phyloP scores from a whole-genome alignment of 164 flowering plant genomes.

The Cinnamomum chago region DNA sequence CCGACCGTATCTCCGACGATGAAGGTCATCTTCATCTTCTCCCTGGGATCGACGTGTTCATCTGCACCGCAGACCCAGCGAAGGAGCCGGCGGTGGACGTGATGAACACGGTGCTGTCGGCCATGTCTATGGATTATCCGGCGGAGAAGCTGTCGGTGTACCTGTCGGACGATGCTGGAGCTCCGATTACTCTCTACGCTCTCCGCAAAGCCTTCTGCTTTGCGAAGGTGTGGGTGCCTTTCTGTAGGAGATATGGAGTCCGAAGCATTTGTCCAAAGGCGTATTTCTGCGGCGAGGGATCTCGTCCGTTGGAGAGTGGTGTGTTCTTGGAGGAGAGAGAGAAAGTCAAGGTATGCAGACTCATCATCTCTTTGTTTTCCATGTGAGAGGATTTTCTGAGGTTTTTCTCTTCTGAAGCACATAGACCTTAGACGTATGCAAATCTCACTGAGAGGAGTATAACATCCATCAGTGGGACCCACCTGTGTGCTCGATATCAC shows the following conservation, averaged over 20 bases:
- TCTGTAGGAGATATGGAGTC: conserved; percentile 43
- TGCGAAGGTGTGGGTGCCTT: conserved; percentile 55
- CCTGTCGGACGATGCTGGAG: conserved; percentile 66
- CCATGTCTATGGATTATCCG: conserved; percentile 66
- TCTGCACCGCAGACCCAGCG: conserved; percentile 58
- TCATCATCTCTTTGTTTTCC: no score
- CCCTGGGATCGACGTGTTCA: conserved; percentile 49
- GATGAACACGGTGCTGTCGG: conserved; percentile 71
- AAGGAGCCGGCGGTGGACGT: conserved; percentile 53
- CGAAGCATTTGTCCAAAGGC: conserved; percentile 43
- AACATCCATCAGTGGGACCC: no score
- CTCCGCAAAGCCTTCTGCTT: conserved; percentile 40
- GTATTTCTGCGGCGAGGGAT: conserved; percentile 30
- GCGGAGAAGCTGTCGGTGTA: conserved; percentile 55
- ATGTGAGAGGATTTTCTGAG: no score
- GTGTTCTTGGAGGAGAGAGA: background rate
- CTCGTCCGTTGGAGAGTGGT: background rate
- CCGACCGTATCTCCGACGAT: conserved; percentile 36
- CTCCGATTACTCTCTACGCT: conserved; percentile 35
- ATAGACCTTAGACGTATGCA: no score
- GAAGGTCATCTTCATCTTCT: conserved; percentile 13
- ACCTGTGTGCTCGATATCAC: no score
- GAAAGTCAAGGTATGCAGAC: background rate
- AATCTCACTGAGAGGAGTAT: no score
- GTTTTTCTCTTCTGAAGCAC: no score